Evolutionary conservation across 148 eudicot species (phyloP).

Genomic region (Spergularia marina): DNA sequence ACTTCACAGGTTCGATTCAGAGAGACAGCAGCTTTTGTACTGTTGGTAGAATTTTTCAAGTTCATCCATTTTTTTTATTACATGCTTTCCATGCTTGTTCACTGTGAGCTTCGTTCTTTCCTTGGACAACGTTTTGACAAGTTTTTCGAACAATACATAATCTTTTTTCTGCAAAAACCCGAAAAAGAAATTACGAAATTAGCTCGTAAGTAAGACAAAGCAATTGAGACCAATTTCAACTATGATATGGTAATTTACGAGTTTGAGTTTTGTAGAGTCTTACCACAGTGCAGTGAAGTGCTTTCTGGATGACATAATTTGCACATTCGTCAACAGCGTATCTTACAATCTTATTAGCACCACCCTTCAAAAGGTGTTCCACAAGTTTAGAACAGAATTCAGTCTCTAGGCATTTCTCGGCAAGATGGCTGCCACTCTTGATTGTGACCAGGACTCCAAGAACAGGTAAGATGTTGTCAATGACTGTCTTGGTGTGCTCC

Average conservation of each 20-base stretch:
- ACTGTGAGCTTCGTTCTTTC: background rate
- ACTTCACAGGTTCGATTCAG: background rate
- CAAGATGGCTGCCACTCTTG: conserved; percentile 20
- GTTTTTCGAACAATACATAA: background rate
- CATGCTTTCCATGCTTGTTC: conserved; percentile 7
- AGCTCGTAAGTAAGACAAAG: background rate
- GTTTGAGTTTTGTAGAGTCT: background rate
- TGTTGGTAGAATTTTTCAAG: background rate
- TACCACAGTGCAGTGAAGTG: conserved; percentile 14
- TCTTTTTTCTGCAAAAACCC: conserved; percentile 6
- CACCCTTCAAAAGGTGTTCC: background rate
- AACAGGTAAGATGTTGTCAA: background rate
- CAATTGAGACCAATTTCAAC: too few relatives aligned
- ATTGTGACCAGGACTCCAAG: background rate
- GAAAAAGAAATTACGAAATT: background rate
- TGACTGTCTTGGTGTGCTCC: background rate
- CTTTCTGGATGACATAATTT: conserved; percentile 24
- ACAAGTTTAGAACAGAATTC: background rate
- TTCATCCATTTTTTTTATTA: background rate
- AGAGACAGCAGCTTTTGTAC: background rate
- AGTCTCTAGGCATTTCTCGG: conserved; percentile 15
- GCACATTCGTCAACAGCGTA: conserved; percentile 15
- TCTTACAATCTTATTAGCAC: background rate
- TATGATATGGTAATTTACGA: too few relatives aligned
- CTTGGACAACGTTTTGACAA: background rate